Conservation (phyloP, 2,329 filamentous ascomycete species). For the Talaromyces marneffei region DNA sequence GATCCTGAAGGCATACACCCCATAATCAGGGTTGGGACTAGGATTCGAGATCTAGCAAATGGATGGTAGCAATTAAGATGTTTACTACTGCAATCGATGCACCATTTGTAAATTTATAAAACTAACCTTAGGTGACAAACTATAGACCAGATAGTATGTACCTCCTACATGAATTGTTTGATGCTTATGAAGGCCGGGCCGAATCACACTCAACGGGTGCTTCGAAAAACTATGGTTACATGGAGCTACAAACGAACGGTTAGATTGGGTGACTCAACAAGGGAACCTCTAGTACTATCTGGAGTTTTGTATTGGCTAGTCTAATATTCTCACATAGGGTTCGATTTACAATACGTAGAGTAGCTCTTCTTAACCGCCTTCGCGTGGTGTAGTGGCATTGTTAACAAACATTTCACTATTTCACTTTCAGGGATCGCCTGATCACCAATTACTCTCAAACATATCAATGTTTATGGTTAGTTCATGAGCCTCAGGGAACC, state of each 20-base stretch:
- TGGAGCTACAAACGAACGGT: no score
- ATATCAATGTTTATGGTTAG: background rate
- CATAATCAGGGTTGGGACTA: background rate
- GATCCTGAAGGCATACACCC: slow-evolving; percentile 21
- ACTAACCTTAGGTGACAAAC: no score
- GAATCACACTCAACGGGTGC: no score
- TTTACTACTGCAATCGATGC: background rate
- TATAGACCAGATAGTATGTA: no score
- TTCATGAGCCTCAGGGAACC: no score
- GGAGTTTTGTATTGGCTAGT: no score
- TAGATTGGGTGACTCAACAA: no score
- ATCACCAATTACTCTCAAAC: background rate
- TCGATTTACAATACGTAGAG: background rate
- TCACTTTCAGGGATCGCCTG: background rate
- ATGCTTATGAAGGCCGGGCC: no score
- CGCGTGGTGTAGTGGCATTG: background rate
- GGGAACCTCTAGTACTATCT: no score
- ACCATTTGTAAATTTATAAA: no score
- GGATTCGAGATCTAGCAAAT: background rate
- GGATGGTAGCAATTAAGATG: background rate
- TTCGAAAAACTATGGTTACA: no score
- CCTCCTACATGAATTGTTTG: no score
- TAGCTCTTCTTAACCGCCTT: background rate
- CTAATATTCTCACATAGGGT: background rate
- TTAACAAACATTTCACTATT: background rate